Base-by-base conservation (phyloP, 768 basidiomycete species). In the Hericium coralloides region DNA sequence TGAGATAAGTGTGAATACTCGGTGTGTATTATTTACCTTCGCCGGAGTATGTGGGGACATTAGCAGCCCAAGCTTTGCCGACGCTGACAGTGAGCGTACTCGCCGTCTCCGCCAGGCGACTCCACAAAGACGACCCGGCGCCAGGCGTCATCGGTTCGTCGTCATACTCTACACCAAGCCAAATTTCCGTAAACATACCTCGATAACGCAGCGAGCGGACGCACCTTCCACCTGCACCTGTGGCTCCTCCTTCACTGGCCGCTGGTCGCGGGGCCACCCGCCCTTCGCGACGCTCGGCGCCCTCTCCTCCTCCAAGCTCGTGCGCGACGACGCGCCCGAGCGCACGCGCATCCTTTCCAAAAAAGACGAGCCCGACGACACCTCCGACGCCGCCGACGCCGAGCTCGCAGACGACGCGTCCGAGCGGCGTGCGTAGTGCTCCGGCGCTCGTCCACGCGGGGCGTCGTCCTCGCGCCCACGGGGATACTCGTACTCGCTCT, bases 1-100 rank as follows among this genome's bases (percentile, higher is more conserved):
- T 52, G 37, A 47, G 49, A 5, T 10, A 4, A 8, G 8, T 8
- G 8, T 8, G 23, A 22, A 23, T 26, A 22, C 15, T 4, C 18
- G 17, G n/a, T 22, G 22, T 22, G 36, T 25, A 15, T 20, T 17
- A 58, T 57, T 36, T 18, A 58, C 62, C 48, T 53, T 63, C 62
- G 41, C 60, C 62, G 37, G 62, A 56, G n/a, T 56, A 36, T 3
- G 25, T 23, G 12, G 57, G 38, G 9, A 63, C 45, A n/a, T 53
- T 49, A 37, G 57, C 23, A 14, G 77, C 70, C 80, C 80, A 82
- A 23, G 82, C 81, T 64, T 80, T 79, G 65, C 76, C 76, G 3
- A 85, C 80, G 64, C 74, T 82, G 53, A 83, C 73, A 1, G 78
- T 82, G 22, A 86, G 68, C 4, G 68, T 73, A 58, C 72, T 76